These are phyloP conservation scores for Fusarium anthophilum DNA, from an alignment of 2,329 filamentous ascomycete genomes.

Conservation along the genomic window DNA sequence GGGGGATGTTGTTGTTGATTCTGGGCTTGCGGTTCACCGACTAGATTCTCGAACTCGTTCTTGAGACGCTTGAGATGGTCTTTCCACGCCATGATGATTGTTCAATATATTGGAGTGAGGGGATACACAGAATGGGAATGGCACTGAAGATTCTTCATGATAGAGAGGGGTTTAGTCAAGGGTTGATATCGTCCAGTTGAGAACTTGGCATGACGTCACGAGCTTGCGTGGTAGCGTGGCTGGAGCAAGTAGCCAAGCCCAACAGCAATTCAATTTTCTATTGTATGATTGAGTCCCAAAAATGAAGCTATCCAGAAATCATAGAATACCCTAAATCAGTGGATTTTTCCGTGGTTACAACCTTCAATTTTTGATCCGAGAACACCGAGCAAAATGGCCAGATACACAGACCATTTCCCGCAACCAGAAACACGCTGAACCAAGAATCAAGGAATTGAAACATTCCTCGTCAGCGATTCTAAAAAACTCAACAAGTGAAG, in stretches of 20 bases:
- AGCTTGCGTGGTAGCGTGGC: slow-evolving; percentile 23
- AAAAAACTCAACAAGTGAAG: not conserved
- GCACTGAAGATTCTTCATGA: not conserved
- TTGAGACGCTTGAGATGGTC: slow-evolving; percentile 52
- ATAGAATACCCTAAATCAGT: not conserved
- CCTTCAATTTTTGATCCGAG: not conserved
- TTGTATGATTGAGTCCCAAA: not conserved
- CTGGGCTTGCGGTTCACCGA: slow-evolving; percentile 42
- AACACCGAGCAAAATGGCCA: not conserved
- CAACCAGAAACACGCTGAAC: not conserved
- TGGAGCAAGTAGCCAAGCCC: slow-evolving; percentile 3
- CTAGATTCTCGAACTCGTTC: slow-evolving; percentile 50
- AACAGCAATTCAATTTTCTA: not conserved
- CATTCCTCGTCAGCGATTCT: not conserved
- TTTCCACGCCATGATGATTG: slow-evolving; percentile 47
- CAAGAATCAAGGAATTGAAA: not conserved
- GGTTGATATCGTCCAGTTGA: not conserved
- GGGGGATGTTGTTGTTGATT: slow-evolving; percentile 34
- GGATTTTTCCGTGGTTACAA: not conserved
- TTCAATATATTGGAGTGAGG: no score
- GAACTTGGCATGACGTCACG: slow-evolving; percentile 29
- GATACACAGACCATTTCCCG: not conserved
- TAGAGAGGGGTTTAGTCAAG: not conserved
- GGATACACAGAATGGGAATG: no score
- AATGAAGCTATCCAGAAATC: slow-evolving; percentile 10